Evolutionary conservation across 257 asterid species (phyloP).

Genomic region (Solanum medicagineum): DNA sequence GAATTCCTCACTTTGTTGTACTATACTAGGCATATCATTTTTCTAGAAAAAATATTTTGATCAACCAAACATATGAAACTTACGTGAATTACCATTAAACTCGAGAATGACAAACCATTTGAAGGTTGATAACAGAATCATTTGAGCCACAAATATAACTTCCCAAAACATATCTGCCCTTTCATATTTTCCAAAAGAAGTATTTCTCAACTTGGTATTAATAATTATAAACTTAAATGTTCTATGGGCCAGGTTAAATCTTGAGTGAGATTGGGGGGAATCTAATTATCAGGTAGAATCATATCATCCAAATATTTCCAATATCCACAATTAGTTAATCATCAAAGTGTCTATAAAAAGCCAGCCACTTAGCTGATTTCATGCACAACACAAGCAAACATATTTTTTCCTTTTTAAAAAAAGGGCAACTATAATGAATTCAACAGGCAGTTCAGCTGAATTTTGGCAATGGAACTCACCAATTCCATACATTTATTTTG

Average conservation of each 20-base stretch:
- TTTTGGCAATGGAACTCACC: slow-evolving; percentile 17
- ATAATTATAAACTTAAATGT: not conserved
- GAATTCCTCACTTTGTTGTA: too few species aligned
- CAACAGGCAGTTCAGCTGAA: not conserved
- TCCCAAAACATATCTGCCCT: not conserved
- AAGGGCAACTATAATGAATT: not conserved
- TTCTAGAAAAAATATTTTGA: not conserved
- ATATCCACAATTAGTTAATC: not conserved
- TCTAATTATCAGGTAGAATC: not conserved
- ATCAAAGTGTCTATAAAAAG: not conserved
- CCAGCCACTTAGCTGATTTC: not conserved
- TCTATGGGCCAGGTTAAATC: not conserved
- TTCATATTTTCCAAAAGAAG: not conserved
- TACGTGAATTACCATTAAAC: not conserved
- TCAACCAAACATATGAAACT: not conserved
- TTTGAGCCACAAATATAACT: not conserved
- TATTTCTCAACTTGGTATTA: not conserved
- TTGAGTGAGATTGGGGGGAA: not conserved
- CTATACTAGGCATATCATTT: too few species aligned
- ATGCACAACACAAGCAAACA: not conserved
- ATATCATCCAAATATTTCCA: not conserved
- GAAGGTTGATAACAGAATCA: not conserved
- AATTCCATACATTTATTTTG: slow-evolving; percentile 7
- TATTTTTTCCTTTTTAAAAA: not conserved
- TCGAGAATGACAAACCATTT: not conserved